A percentile compares a stretch with the other conserved stretches of the same genome.
phyloP scores from a whole-genome alignment of 305 asterid genomes.

The Euphrasia arctica region DNA sequence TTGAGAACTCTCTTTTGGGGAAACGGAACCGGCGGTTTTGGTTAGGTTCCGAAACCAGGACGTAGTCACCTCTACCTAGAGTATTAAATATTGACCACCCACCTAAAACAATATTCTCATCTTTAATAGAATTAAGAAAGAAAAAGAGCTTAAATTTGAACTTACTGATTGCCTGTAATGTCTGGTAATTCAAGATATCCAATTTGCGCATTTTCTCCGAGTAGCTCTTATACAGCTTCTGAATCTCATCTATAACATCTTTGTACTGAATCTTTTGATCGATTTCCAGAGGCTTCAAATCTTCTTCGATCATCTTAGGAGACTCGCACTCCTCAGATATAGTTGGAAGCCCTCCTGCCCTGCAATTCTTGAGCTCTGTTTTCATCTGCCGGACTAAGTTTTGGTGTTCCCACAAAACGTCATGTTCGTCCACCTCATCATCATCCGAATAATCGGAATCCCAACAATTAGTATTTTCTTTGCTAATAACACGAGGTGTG shows the following conservation, averaged over 20 bases:
- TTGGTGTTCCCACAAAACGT: slow-evolving; percentile 63
- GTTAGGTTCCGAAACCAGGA: neutral
- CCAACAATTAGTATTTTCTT: slow-evolving; percentile 26
- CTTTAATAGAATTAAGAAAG: neutral
- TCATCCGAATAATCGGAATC: slow-evolving; percentile 30
- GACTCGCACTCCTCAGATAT: slow-evolving; percentile 85
- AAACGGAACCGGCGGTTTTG: neutral
- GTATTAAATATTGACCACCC: neutral
- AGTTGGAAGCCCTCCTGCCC: slow-evolving; percentile 65
- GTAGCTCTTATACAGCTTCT: slow-evolving; percentile 69
- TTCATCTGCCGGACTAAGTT: slow-evolving; percentile 75
- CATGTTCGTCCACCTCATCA: slow-evolving; percentile 48
- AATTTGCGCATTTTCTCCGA: slow-evolving; percentile 66
- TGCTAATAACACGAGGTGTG: neutral
- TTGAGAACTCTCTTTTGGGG: neutral
- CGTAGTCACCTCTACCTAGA: no score
- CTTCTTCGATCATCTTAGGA: slow-evolving; percentile 55
- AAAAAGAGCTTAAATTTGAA: slow-evolving; percentile 4
- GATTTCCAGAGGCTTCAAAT: slow-evolving; percentile 60
- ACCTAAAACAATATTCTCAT: neutral
- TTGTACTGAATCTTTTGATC: slow-evolving; percentile 63
- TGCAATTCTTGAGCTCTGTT: slow-evolving; percentile 62
- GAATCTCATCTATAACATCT: slow-evolving; percentile 63
- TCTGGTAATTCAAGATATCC: slow-evolving; percentile 89
- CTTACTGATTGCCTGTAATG: slow-evolving; percentile 87